Evolutionary conservation across 306 rosid species (phyloP), one percentile per base, ranked within the genome.

Genomic region (Fagus sylvatica): DNA sequence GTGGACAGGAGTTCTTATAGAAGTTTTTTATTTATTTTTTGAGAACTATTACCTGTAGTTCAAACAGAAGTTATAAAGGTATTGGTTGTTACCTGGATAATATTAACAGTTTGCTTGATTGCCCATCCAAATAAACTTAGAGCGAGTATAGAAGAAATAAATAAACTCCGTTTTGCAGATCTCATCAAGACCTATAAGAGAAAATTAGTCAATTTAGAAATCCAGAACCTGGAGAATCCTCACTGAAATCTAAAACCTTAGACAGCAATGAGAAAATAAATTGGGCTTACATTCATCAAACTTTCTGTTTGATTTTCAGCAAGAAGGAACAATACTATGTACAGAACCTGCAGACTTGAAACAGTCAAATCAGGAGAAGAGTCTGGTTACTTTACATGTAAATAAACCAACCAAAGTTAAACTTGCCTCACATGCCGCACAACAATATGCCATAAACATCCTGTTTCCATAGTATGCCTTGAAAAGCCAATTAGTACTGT

Each of bases 371-470:
- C 59, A 41, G 66, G 82, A 62, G 22, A 78, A 11, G 13, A 36
- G 76, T 46, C 11, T 6, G 19, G 60, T 49, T 37, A 30, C 34
- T 72, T 42, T 1, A 15, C n/a, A 55, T 9, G 71, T 8, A 54
- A 68, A 76, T 57, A 80, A 10, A 70, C 71, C 28, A 55, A 73
- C 22, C 7, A 28, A 1, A 54, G 28, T 64, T 46, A 28, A 75
- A 84, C 42, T 81, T 87, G 87, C 98, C 98, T 94, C 98, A 74
- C 97, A 92, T 22, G 98, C 91, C 80, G 90, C 85, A 72, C 99
- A 96, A 82, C 99, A 96, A 82, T 96, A 96, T 22, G 94, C 99
- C 98, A 96, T 96, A 87, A 96, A 93, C 85, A 90, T 91, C 87
- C 93, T 83, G 83, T 96, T 96, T 77, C 97, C 97, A 49, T 96